These are phyloP conservation scores for Oropetium thomaeum DNA, from an alignment of 176 grass and related monocot genomes.

Conservation along the genomic window DNA sequence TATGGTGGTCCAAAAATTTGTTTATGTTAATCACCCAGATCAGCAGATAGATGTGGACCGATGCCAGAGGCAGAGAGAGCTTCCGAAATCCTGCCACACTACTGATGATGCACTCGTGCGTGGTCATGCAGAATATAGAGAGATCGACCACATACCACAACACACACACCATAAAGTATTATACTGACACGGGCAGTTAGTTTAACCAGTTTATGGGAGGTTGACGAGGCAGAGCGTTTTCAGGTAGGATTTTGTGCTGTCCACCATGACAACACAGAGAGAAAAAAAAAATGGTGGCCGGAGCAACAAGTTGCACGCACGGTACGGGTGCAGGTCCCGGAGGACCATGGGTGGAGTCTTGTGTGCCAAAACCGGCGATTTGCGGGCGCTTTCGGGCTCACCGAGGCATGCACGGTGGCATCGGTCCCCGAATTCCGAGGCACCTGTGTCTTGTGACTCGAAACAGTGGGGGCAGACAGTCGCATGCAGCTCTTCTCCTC, in stretches of 20 bases:
- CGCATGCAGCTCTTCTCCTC: constrained; percentile 35
- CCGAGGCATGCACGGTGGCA: constrained; percentile 22
- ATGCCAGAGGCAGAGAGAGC: neutral
- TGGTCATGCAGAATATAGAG: neutral
- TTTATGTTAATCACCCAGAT: neutral
- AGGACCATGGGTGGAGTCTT: neutral
- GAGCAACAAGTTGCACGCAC: constrained; percentile 1
- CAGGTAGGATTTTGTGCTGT: constrained; percentile 36
- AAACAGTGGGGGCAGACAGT: constrained; percentile 54
- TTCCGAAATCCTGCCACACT: neutral
- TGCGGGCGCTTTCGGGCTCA: constrained; percentile 44
- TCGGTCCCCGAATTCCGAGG: constrained; percentile 50
- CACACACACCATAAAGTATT: neutral
- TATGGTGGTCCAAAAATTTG: neutral
- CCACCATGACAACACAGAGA: neutral
- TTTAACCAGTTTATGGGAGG: neutral
- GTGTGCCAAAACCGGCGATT: constrained; percentile 32
- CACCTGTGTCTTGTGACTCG: constrained; percentile 65
- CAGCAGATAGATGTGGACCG: neutral
- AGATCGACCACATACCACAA: too few species aligned
- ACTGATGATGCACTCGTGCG: constrained; percentile 6
- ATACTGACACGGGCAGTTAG: neutral
- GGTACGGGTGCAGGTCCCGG: constrained; percentile 35
- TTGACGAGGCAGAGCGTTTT: constrained; percentile 34
- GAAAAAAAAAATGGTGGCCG: neutral